Conservation (phyloP, 441 rosid species). For the Flueggea neowawraea region DNA sequence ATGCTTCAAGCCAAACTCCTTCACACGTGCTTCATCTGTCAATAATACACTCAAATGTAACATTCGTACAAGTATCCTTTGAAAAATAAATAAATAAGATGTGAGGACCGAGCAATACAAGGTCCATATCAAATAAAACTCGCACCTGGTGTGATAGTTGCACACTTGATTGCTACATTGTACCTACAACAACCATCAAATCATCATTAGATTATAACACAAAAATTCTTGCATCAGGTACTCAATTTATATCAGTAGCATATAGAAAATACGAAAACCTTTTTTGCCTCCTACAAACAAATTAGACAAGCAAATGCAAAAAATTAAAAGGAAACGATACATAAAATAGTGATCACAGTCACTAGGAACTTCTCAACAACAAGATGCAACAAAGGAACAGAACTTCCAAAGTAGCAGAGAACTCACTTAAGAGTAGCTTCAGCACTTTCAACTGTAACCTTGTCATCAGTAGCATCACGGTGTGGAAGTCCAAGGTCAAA, state of each 20-base stretch:
- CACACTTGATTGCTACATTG: conserved; percentile 96
- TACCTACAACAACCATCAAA: conserved; percentile 33
- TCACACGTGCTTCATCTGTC: conserved; percentile 76
- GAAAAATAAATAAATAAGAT: background rate
- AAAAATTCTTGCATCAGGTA: too few relatives aligned
- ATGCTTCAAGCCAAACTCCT: conserved; percentile 67
- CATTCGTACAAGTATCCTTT: background rate
- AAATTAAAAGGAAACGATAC: too few relatives aligned
- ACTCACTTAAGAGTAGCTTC: conserved; percentile 86
- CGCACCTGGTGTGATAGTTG: conserved; percentile 89
- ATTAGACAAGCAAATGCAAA: background rate
- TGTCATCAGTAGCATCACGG: conserved; percentile 94
- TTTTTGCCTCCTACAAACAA: too few relatives aligned
- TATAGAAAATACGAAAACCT: too few relatives aligned
- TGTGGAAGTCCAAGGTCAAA: conserved; percentile 92
- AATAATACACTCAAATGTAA: conserved; percentile 4
- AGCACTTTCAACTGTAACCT: conserved; percentile 89
- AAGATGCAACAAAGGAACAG: too few relatives aligned
- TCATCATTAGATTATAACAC: too few relatives aligned
- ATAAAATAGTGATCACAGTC: too few relatives aligned
- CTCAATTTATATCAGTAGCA: too few relatives aligned
- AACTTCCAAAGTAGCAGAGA: too few relatives aligned
- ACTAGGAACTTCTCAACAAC: too few relatives aligned
- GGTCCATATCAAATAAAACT: conserved; percentile 4
- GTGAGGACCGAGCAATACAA: background rate